Evolutionary conservation across 1,284 basidiomycete species (phyloP).

Genomic region (Apiotrichum gracile): DNA sequence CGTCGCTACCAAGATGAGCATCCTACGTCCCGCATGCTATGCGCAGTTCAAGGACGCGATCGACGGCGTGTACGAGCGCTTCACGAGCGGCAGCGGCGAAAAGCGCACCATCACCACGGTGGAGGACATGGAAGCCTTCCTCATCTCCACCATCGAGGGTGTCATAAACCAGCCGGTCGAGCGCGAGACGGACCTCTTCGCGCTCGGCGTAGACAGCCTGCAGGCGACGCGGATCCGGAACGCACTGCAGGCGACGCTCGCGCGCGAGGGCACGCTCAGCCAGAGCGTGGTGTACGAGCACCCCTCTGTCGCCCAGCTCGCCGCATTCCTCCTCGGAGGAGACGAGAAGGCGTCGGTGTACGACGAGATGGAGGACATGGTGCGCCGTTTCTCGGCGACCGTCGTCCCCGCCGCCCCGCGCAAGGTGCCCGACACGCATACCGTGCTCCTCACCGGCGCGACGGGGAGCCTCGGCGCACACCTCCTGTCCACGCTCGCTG

Average conservation of each 20-base stretch:
- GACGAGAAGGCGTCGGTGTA: neutral
- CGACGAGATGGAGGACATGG: constrained; percentile 46
- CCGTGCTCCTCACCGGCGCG: constrained; percentile 53
- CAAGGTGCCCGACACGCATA: constrained; percentile 6
- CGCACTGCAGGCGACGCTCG: constrained; percentile 50
- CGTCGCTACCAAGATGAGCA: constrained; percentile 44
- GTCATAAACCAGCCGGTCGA: constrained; percentile 41
- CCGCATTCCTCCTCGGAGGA: constrained; percentile 25
- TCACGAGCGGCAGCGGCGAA: constrained; percentile 49
- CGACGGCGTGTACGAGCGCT: constrained; percentile 50
- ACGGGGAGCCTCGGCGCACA: constrained; percentile 61
- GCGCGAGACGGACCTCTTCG: constrained; percentile 36
- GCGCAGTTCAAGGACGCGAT: constrained; percentile 53
- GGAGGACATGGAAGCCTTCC: constrained; percentile 47
- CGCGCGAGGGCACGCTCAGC: constrained; percentile 45
- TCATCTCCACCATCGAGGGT: constrained; percentile 42
- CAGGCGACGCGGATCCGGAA: constrained; percentile 56
- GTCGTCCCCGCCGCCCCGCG: constrained; percentile 10
- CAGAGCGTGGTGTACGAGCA: constrained; percentile 50
- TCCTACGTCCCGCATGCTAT: constrained; percentile 49
- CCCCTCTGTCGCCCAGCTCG: constrained; percentile 35
- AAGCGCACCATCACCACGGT: constrained; percentile 38
- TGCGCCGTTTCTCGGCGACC: constrained; percentile 48
- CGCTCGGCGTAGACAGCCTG: constrained; percentile 55
- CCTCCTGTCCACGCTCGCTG: constrained; percentile 51